Evolutionary conservation across 768 basidiomycete species (phyloP), one percentile per base, ranked within the genome.

Genomic region (Tulasnella sp.): DNA sequence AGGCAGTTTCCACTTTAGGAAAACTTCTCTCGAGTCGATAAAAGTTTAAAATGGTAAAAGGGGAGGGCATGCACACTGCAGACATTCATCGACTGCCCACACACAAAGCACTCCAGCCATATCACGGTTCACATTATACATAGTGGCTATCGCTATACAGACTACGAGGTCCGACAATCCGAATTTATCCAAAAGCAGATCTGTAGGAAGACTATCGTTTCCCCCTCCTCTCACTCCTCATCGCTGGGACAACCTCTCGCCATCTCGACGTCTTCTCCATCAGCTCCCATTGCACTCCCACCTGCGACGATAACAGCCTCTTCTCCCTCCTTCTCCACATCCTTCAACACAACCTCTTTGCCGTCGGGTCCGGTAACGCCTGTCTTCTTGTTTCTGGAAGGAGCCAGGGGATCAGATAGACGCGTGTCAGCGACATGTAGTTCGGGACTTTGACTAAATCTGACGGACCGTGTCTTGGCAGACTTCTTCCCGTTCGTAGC

Each of bases 401-500:
- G 19, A 17, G 7, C n/a, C 25, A 0, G 54, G 3, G 29, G 5
- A 22, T 9, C 14, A 34, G 2, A 12, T 5, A 6, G 31, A 14
- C 25, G 25, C 12, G 8, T 17, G 58, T 64, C 11, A 64, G 17
- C 49, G 19, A 4, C 11, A 49, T n/a, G 49, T 49, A 4, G 49
- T 9, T n/a, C 22, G 8, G 14, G 15, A 31, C 42, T 34, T 64
- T 3, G 12, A 36, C 3, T 25, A 34, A 58, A 31, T 34, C n/a
- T 29, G 11, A 17, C 54, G 5, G 29, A 54, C 73, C 52, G 37
- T 11, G 73, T 58, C 74, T 82, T 78, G 74, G 78, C 79, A 39
- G 81, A 81, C 78, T 87, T 88, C 39, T 86, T 82, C 7, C 87
- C 86, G 25, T 83, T 85, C 0, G 86, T 88, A 54, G 83, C 83